These are phyloP conservation scores for Fusarium sp. DNA, from an alignment of 2,329 filamentous ascomycete genomes.

Conservation along the genomic window DNA sequence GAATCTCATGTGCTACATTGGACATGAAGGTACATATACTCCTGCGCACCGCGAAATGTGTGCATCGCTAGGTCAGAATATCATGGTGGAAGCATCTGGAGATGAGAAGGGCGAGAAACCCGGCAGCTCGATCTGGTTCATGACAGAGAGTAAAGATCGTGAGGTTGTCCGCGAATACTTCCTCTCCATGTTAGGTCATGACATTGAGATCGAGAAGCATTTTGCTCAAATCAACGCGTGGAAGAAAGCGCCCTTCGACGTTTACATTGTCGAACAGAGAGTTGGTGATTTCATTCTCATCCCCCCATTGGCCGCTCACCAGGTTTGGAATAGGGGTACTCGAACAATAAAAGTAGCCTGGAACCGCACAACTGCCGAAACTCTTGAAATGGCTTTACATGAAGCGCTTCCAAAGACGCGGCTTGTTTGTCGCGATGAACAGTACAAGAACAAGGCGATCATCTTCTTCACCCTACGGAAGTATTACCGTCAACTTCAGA, in stretches of 20 bases:
- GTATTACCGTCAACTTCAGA: conserved; percentile 72
- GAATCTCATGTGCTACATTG: conserved; percentile 98
- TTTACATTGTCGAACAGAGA: conserved; percentile 91
- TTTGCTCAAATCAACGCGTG: conserved; percentile 96
- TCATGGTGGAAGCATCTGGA: conserved; percentile 93
- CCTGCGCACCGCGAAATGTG: conserved; percentile 98
- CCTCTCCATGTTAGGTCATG: conserved; percentile 90
- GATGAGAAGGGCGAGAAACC: conserved; percentile 78
- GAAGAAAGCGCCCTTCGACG: conserved; percentile 93
- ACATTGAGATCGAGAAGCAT: conserved; percentile 96
- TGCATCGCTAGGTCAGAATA: conserved; percentile 93
- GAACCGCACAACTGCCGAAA: conserved; percentile 95
- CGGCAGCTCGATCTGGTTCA: conserved; percentile 97
- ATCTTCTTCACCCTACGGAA: conserved; percentile 87
- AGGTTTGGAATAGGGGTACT: conserved; percentile 98
- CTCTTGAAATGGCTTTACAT: conserved; percentile 83
- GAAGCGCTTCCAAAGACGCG: conserved; percentile 91
- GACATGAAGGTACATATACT: conserved; percentile 96
- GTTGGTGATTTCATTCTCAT: conserved; percentile 94
- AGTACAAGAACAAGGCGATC: conserved; percentile 99
- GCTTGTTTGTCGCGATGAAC: conserved; percentile 94
- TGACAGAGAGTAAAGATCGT: conserved; percentile 95
- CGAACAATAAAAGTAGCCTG: conserved; percentile 97
- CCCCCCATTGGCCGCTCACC: conserved; percentile 91
- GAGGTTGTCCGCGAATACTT: conserved; percentile 94